A percentile compares a stretch with the other conserved stretches of the same genome.
Evolutionary conservation across 2,329 filamentous ascomycete genomes (phyloP).

Genomic region (Penicillium brevicompactum): DNA sequence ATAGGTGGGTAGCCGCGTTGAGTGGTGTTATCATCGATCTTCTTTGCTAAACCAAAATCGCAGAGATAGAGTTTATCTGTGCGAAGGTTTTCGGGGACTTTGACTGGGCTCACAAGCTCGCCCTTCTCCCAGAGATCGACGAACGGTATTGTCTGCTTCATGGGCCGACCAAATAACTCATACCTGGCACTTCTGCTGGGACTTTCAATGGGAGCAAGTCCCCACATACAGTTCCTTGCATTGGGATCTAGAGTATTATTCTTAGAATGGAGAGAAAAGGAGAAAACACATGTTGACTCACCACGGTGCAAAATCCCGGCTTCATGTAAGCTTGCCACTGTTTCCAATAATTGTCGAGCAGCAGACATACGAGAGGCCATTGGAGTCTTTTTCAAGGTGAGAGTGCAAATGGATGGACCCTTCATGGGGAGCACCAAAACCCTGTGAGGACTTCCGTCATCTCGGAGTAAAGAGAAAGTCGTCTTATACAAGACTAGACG

Average conservation of each 20-base stretch:
- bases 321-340: conserved; percentile 27
- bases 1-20: conserved; percentile 13
- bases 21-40: conserved; percentile 16
- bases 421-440: conserved; percentile 27
- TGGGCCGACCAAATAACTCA: conserved; percentile 26
- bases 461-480: conserved; percentile 22
- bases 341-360: conserved; percentile 29
- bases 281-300: conserved; percentile 13
- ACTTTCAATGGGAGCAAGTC: conserved; percentile 24
- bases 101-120: conserved; percentile 25
- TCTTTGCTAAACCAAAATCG: conserved; percentile 32
- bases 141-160: conserved; percentile 27
- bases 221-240: conserved; percentile 33
- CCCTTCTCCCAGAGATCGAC: conserved; percentile 27
- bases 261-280: conserved; percentile 10
- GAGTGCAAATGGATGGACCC: conserved; percentile 20
- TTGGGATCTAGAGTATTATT: conserved; percentile 26
- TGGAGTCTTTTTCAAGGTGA: conserved; percentile 10
- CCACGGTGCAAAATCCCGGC: conserved; percentile 31
- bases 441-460: conserved; percentile 15
- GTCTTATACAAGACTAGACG: conserved; percentile 21
- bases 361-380: conserved; percentile 31
- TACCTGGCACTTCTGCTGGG: conserved; percentile 29
- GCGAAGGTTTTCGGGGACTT: conserved; percentile 23
- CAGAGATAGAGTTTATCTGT: conserved; percentile 32